phyloP scores from a whole-genome alignment of 768 basidiomycete species.

The Pisolithus albus region DNA sequence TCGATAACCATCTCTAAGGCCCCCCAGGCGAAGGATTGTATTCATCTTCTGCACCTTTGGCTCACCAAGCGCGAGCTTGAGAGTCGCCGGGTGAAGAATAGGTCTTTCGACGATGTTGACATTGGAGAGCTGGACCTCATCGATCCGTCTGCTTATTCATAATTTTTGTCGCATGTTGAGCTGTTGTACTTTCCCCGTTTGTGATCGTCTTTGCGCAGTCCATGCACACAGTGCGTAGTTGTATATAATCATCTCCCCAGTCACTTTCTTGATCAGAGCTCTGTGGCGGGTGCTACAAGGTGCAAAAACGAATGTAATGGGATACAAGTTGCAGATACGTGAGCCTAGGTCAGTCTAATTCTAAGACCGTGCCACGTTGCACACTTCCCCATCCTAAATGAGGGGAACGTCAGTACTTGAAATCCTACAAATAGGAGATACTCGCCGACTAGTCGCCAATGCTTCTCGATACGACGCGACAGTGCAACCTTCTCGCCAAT shows the following conservation, averaged over 20 bases:
- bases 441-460: slow-evolving; percentile 94
- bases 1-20: neutral
- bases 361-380: slow-evolving; percentile 75
- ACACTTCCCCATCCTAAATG: slow-evolving; percentile 65
- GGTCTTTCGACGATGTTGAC: slow-evolving; percentile 71
- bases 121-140: slow-evolving; percentile 59
- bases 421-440: slow-evolving; percentile 11
- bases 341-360: slow-evolving; percentile 50
- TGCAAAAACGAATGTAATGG: neutral
- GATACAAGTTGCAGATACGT: neutral
- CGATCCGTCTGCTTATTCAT: slow-evolving; percentile 18
- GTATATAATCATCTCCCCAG: neutral
- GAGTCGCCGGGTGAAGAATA: slow-evolving; percentile 58
- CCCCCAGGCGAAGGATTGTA: slow-evolving; percentile 55
- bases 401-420: slow-evolving; percentile 1
- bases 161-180: neutral
- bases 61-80: slow-evolving; percentile 67
- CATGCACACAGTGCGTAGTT: neutral
- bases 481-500: slow-evolving; percentile 97
- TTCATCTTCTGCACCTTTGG: slow-evolving; percentile 62
- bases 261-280: neutral
- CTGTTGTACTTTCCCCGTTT: neutral
- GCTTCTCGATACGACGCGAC: slow-evolving; percentile 92
- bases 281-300: neutral
- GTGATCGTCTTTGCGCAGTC: too few species aligned